phyloP scores from a whole-genome alignment of 305 asterid species.

The Striga hermonthica region DNA sequence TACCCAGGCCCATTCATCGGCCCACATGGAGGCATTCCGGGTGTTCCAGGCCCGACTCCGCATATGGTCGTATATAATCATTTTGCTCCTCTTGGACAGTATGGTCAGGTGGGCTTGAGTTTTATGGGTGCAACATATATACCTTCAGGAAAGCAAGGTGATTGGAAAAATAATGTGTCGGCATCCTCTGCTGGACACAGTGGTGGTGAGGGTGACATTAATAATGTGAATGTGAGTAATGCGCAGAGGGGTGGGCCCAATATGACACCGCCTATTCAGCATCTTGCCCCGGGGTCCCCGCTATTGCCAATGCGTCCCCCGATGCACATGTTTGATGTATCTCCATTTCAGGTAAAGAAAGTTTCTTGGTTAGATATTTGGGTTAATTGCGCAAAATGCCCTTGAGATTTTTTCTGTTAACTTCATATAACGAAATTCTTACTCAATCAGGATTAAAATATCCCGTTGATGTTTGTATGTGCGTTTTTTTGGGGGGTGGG shows the following conservation, averaged over 20 bases:
- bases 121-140: conserved; percentile 93
- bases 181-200: conserved; percentile 53
- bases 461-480: neutral
- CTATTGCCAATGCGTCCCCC: conserved; percentile 80
- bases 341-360: conserved; percentile 80
- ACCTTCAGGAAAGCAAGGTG: conserved; percentile 92
- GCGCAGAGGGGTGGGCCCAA: conserved; percentile 57
- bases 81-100: conserved; percentile 97
- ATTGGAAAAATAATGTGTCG: conserved; percentile 79
- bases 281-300: conserved; percentile 89
- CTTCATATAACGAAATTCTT: too few relatives aligned
- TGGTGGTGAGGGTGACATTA: conserved; percentile 61
- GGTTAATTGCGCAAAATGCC: neutral
- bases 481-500: neutral
- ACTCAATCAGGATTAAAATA: neutral
- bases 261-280: conserved; percentile 65
- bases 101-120: conserved; percentile 96
- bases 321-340: conserved; percentile 79
- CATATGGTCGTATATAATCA: conserved; percentile 98
- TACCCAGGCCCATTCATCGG: conserved; percentile 75
- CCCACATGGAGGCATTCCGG: conserved; percentile 82
- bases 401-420: neutral
- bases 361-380: conserved; percentile 16
- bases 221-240: conserved; percentile 45
- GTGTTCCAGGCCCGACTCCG: conserved; percentile 89